phyloP scores from a whole-genome alignment of 2,329 filamentous ascomycete genomes.

The Coleophoma crateriformis region DNA sequence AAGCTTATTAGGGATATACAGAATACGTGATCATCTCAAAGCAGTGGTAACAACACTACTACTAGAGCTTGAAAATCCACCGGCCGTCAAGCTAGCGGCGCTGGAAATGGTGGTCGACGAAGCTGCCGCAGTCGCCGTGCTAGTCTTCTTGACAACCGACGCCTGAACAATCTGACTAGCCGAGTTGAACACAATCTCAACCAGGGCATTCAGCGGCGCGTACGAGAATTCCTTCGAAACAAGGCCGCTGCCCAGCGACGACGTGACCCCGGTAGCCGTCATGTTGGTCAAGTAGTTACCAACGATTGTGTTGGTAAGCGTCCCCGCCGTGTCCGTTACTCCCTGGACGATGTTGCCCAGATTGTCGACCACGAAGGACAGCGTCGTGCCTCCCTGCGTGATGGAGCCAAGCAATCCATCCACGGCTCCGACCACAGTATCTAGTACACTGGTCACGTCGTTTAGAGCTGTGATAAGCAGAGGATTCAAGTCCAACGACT shows the following conservation, averaged over 20 bases:
- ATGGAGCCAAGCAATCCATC: conserved; percentile 54
- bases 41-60: too few relatives aligned
- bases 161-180: conserved; percentile 50
- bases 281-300: conserved; percentile 55
- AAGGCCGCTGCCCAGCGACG: conserved; percentile 22
- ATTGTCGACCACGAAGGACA: conserved; percentile 54
- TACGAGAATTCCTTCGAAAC: conserved; percentile 49
- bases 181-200: conserved; percentile 50
- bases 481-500: conserved; percentile 54
- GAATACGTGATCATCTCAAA: too few relatives aligned
- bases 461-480: conserved; percentile 51
- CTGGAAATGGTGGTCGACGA: too few relatives aligned
- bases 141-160: conserved; percentile 21
- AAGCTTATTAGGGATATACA: too few relatives aligned
- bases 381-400: conserved; percentile 46
- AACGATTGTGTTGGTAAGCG: conserved; percentile 44
- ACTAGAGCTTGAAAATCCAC: too few relatives aligned
- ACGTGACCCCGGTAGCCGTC: conserved; percentile 36
- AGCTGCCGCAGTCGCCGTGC: too few relatives aligned
- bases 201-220: conserved; percentile 40
- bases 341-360: conserved; percentile 59
- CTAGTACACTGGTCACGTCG: conserved; percentile 45
- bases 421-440: conserved; percentile 48
- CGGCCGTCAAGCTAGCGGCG: too few relatives aligned
- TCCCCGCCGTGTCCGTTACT: conserved; percentile 40